Percentiles rank a stretch among this genome's conserved stretches.
Evolutionary conservation across 352 stramenopile species (phyloP).

Genomic region (Globisporangium nodosum): DNA sequence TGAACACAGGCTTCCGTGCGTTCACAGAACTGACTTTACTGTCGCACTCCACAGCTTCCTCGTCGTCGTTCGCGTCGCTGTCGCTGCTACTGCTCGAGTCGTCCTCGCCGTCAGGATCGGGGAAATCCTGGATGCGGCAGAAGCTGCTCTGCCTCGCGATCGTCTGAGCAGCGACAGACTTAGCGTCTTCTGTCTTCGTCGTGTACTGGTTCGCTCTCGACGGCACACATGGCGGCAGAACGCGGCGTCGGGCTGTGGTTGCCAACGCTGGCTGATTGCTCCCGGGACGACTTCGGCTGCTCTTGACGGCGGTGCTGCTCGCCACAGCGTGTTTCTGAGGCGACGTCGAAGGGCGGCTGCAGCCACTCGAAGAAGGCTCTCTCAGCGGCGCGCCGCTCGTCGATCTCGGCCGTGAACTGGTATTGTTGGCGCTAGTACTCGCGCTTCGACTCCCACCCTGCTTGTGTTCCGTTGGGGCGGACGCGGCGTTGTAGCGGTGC

Average conservation of each 20-base stretch:
- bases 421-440: not conserved
- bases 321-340: not conserved
- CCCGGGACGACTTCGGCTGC: not conserved
- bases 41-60: not conserved
- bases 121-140: constrained; percentile 6
- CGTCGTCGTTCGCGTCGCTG: constrained; percentile 2
- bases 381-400: not conserved
- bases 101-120: constrained; percentile 1
- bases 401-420: constrained; percentile 5
- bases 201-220: constrained; percentile 3
- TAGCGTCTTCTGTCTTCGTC: not conserved
- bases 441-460: not conserved
- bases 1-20: not conserved
- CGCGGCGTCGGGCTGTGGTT: not conserved
- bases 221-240: constrained; percentile 7
- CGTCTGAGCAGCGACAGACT: not conserved
- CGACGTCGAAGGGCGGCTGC: constrained; percentile 5
- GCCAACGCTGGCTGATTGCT: not conserved
- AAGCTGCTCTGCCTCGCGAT: constrained; percentile 10
- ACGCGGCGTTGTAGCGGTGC: constrained; percentile 27
- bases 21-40: not conserved
- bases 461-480: constrained; percentile 13
- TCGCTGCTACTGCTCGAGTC: not conserved
- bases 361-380: not conserved
- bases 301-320: not conserved